A percentile compares a stretch with the other conserved stretches of the same genome.
phyloP scores from a whole-genome alignment of 345 rosid species.

The Salix suchowensis region DNA sequence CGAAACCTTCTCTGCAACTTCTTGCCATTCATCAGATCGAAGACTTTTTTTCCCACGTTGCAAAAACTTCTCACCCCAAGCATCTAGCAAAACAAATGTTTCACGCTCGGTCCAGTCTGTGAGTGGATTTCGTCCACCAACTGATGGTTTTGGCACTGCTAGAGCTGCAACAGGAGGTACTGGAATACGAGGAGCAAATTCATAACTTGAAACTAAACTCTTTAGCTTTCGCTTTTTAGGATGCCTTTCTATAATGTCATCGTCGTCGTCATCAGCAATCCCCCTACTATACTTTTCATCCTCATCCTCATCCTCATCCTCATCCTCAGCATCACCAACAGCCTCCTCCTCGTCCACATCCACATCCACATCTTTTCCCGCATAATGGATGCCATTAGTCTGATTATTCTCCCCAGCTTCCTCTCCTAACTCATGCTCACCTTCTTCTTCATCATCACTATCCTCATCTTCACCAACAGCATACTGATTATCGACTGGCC shows the following conservation, averaged over 20 bases:
- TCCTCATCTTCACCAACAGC: constrained; percentile 41
- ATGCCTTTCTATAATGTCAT: constrained; percentile 44
- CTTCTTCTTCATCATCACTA: constrained; percentile 30
- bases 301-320: constrained; percentile 23
- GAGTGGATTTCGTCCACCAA: constrained; percentile 55
- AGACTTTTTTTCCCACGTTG: constrained; percentile 87
- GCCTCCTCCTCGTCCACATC: constrained; percentile 33
- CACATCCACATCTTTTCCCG: constrained; percentile 31
- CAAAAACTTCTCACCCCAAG: constrained; percentile 90
- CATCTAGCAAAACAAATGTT: constrained; percentile 71
- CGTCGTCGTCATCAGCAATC: not conserved
- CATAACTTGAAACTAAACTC: constrained; percentile 67
- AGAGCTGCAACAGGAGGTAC: constrained; percentile 25
- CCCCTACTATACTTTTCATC: constrained; percentile 23
- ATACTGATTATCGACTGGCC: constrained; percentile 27
- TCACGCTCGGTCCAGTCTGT: constrained; percentile 92
- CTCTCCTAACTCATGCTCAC: constrained; percentile 26
- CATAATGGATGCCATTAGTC: constrained; percentile 36
- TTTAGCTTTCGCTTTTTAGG: constrained; percentile 69
- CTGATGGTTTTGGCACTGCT: constrained; percentile 34
- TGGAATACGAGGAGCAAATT: constrained; percentile 75
- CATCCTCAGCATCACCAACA: constrained; percentile 21
- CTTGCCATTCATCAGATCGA: constrained; percentile 89
- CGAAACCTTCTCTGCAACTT: constrained; percentile 91
- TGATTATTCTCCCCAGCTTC: constrained; percentile 42